phyloP scores from a whole-genome alignment of 176 grass and related monocot genomes.

The Panicum miliaceum region DNA sequence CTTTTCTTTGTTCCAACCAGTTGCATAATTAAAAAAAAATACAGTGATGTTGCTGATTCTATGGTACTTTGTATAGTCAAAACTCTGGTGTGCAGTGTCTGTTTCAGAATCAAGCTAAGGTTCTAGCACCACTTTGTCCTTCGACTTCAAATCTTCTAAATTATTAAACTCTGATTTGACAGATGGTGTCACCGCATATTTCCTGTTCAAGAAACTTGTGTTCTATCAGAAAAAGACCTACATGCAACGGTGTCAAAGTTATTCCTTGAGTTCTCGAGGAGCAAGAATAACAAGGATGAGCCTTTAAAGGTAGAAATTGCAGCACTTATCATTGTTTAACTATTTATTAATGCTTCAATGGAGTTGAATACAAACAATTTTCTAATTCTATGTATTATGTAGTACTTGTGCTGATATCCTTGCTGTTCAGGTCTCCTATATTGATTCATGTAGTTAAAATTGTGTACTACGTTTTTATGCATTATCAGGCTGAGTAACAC shows the following conservation, averaged over 20 bases:
- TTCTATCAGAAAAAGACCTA: slow-evolving; percentile 74
- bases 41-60: background rate
- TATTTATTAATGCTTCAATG: background rate
- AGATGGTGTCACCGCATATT: slow-evolving; percentile 97
- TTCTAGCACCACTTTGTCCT: slow-evolving; percentile 13
- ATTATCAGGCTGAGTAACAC: background rate
- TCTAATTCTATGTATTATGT: background rate
- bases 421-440: slow-evolving; percentile 16
- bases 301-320: slow-evolving; percentile 69
- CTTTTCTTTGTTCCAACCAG: slow-evolving; percentile 3
- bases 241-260: slow-evolving; percentile 74
- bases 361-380: slow-evolving; percentile 9
- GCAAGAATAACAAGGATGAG: slow-evolving; percentile 50
- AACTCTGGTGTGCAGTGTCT: slow-evolving; percentile 14
- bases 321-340: background rate
- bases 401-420: background rate
- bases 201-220: slow-evolving; percentile 93
- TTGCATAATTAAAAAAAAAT: background rate
- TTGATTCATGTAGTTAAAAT: background rate
- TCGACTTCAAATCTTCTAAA: slow-evolving; percentile 20
- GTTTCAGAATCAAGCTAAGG: slow-evolving; percentile 13
- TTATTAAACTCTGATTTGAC: slow-evolving; percentile 41
- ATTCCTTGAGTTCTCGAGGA: slow-evolving; percentile 59
- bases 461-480: slow-evolving; percentile 12
- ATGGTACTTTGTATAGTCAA: slow-evolving; percentile 14